Conservation (phyloP, 495 filamentous ascomycete genomes). For the Aspergillus homomorphus region DNA sequence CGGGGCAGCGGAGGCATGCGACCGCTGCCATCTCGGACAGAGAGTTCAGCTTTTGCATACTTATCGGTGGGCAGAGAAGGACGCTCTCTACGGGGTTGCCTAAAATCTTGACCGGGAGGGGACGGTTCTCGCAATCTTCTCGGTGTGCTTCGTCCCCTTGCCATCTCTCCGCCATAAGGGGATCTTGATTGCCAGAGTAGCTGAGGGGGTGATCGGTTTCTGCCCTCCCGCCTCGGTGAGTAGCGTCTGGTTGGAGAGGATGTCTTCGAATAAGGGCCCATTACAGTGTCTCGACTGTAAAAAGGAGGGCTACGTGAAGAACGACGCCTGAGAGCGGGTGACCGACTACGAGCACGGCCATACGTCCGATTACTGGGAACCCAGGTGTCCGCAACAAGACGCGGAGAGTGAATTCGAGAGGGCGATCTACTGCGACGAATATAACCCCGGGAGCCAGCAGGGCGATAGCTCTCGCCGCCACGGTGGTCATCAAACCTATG, state of each 20-base stretch:
- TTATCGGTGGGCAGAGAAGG: constrained; percentile 21
- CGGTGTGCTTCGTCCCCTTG: constrained; percentile 32
- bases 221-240: constrained; percentile 48
- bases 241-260: constrained; percentile 43
- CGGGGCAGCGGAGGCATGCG: constrained; percentile 14
- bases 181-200: constrained; percentile 45
- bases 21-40: constrained; percentile 23
- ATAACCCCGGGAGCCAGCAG: constrained; percentile 39
- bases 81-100: constrained; percentile 25
- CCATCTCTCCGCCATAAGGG: constrained; percentile 35
- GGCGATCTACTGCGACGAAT: constrained; percentile 41
- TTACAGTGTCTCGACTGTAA: constrained; percentile 35
- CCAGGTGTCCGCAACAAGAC: constrained; percentile 48
- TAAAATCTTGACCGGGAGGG: constrained; percentile 28
- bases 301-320: constrained; percentile 47
- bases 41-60: constrained; percentile 28
- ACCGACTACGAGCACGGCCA: constrained; percentile 43
- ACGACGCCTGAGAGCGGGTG: constrained; percentile 41
- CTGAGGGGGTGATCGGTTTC: constrained; percentile 39
- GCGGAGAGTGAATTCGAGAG: constrained; percentile 39
- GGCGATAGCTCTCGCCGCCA: constrained; percentile 54
- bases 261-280: constrained; percentile 32
- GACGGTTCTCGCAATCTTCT: constrained; percentile 34
- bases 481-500: constrained; percentile 51
- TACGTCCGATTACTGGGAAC: constrained; percentile 37